Base-by-base conservation (phyloP, 306 rosid species). In the Comarum palustre region DNA sequence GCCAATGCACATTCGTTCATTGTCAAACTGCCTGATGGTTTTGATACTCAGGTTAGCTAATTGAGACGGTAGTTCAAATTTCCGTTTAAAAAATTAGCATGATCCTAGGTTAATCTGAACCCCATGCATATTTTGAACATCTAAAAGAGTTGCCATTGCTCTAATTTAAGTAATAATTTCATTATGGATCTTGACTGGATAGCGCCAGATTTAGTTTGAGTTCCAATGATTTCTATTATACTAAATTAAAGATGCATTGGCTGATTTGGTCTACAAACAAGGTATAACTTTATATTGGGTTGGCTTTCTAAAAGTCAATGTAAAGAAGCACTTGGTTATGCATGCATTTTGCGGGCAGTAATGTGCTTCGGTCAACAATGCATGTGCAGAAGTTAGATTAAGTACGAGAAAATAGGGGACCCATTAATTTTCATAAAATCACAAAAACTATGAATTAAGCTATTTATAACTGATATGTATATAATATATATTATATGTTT, bases 1-100 rank as follows among this genome's bases (percentile, higher is more conserved):
- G 97, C 98, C 50, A 94, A 94, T 85, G 97, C 97, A 0, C 97
- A 94, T 83, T 94, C 98, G 0, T 94, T 94, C 86, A 89, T 94
- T 61, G 80, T 89, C 85, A 94, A 94, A 77, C 97, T 94, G 74
- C 92, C 98, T 0, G 95, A 91, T 4, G 95, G 96, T 27, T 94
- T 84, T 69, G 97, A 94, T 59, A 91, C 98, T 42, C 98, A 89
- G 98, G 98, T 94, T 66, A 80, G 91, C 42, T 74, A 57, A 68
- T 65, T 62, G 13, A 46, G 65, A 69, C 15, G 20, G 39, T 34
- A 25, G 27, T 31, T 15, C 42, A 32, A 13, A 5, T 54, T 25
- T 58, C 25, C 17, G n/a, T n/a, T 55, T 24, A 10, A 24, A 22
- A 55, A 32, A 61, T 61, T 16, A 61, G 66, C 66, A 32, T 32